Evolutionary conservation across 163 green algal genomes (phyloP), one percentile per base, ranked within the genome.

Genomic region (Scenedesmus sp.): DNA sequence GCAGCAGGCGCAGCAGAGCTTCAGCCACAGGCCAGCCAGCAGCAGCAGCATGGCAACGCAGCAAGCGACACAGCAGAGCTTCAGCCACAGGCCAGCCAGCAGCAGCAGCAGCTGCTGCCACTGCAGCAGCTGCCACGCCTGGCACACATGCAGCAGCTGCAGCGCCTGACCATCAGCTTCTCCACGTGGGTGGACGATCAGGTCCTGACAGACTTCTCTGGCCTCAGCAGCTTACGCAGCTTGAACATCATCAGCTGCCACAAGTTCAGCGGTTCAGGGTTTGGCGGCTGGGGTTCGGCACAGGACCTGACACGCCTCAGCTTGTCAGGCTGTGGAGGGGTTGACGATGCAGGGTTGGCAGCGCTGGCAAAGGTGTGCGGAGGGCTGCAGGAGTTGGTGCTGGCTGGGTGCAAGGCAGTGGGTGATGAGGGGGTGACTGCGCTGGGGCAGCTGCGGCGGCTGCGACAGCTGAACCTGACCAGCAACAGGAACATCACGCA

Each of bases 321-420:
- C 72, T 73, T 90, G 49, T 56, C 70, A n/a, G 70, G 70, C n/a
- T 90, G 86, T 30, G n/a, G 33, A 18, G 46, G 86, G 35, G 33
- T 90, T 49, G 65, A 20, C n/a, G 86, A 90, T n/a, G 46, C 59
- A 6, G 86, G 86, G 1, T 37, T 85, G 26, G 85, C 82, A 89
- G 83, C 61, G 51, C 42, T 35, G 80, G 83, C 61, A 68, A 78
- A 0, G 51, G 83, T 33, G 44, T 81, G 83, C 46, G 9, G 37
- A 33, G n/a, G 53, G 26, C 49, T 89, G 42, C 40, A 46, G 42
- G 42, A 81, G 61, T 61, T 89, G 83, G n/a, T 89, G 40, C 61
- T 89, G 42, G 56, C 83, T 15, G 83, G 83, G 26, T 89, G 83
- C 16, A 59, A 65, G 46, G 83, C 35, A 24, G 26, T 65, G 12